Base-by-base conservation (phyloP, 192 early-diverging fungal genomes). In the Lobosporangium transversale region DNA sequence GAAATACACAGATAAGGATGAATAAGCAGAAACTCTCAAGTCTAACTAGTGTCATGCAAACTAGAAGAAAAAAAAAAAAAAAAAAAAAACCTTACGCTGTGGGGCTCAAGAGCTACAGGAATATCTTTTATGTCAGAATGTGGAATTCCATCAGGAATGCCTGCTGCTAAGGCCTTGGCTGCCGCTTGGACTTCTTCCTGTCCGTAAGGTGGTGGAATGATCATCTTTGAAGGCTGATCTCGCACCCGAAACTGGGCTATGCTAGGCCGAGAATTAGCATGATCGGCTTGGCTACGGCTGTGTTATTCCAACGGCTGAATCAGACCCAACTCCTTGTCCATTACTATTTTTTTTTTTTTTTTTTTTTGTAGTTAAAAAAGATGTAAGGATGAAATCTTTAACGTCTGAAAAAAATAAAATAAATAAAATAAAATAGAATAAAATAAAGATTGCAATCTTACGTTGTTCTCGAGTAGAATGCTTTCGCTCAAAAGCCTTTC, bases 141-240 rank as follows among this genome's bases (percentile, higher is more conserved):
- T 35, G 61, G 69, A 18, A 71, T 64, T 7, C 69, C 69, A n/a
- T 71, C 69, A 5, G 69, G 69, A 35, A 71, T 71, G 42, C 69
- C 69, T 20, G 60, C 69, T 31, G 69, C 69, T 3, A 71, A 29
- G 23, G 69, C 69, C 36, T 51, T 51, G 35, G 69, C 69, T 2
- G 69, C 69, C 29, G 56, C 69, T 18, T 71, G 61, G 27, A 63
- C 69, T 18, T 20, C 32, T 9, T 71, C 54, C 45, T 63, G 53
- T 21, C 69, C 69, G 50, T 71, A 71, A 6, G 60, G 69, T 5
- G 69, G 69, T 3, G 69, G 69, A 51, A 71, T 64, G 47, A 71
- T 71, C 69, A 71, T 71, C 47, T 56, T 71, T 35, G 47, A 21
- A 10, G 69, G 69, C 18, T 61, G 67, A 14, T 69, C 67, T 24